Evolutionary conservation across 768 basidiomycete species (phyloP).

Genomic region (Collybia nuda): DNA sequence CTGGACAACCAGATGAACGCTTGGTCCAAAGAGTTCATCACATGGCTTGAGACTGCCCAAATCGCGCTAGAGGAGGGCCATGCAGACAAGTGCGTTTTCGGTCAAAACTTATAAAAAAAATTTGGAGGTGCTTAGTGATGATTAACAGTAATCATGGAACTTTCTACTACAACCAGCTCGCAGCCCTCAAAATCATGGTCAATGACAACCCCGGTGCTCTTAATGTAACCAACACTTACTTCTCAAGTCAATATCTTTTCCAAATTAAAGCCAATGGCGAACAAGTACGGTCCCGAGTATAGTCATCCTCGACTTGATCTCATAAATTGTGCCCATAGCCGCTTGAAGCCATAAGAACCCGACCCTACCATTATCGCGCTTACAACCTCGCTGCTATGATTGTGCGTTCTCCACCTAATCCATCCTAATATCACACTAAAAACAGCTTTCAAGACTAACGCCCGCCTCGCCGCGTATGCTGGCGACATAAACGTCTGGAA

Average conservation of each 20-base stretch:
- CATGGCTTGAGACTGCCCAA: conserved; percentile 51
- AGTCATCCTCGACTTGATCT: background rate
- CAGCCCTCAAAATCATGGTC: conserved; percentile 53
- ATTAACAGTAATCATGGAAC: conserved; percentile 60
- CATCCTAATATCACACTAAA: background rate
- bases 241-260: conserved; percentile 42
- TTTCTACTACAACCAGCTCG: conserved; percentile 62
- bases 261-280: conserved; percentile 62
- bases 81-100: conserved; percentile 47
- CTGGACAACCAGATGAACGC: conserved; percentile 45
- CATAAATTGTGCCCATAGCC: conserved; percentile 35
- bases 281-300: conserved; percentile 34
- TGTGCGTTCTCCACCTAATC: conserved; percentile 34
- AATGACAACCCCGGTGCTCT: conserved; percentile 50
- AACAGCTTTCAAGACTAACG: conserved; percentile 45
- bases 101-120: too few species aligned
- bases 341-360: conserved; percentile 56
- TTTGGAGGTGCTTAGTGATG: background rate
- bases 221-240: conserved; percentile 47
- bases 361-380: conserved; percentile 65
- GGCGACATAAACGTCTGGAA: conserved; percentile 51
- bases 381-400: conserved; percentile 73
- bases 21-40: conserved; percentile 54
- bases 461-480: conserved; percentile 47
- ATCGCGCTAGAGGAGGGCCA: conserved; percentile 46